These are phyloP conservation scores for Annulohypoxylon bovei DNA, from an alignment of 495 filamentous ascomycete genomes.

Conservation along the genomic window DNA sequence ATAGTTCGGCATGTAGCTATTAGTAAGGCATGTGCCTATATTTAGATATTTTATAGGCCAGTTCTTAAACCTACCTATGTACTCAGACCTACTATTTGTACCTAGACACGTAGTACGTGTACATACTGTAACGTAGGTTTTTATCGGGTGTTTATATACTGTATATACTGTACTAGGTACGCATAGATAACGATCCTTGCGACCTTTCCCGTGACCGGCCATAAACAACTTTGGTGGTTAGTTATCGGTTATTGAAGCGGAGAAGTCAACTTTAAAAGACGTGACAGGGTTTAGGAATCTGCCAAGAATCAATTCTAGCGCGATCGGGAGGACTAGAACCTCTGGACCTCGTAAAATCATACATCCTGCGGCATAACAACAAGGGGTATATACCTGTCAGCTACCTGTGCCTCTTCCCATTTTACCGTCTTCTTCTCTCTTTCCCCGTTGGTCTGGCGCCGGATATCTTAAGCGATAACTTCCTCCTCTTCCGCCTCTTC, in stretches of 20 bases:
- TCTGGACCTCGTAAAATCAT: conserved; percentile 21
- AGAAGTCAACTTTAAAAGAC: conserved; percentile 25
- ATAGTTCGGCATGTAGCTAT: conserved; percentile 3
- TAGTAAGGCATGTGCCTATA: conserved; percentile 22
- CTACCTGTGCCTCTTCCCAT: conserved; percentile 10
- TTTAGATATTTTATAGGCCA: conserved; percentile 17
- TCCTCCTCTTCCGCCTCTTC: conserved; percentile 1
- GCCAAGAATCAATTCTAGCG: conserved; percentile 31
- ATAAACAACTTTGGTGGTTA: background rate
- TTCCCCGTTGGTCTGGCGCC: conserved; percentile 1
- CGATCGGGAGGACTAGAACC: conserved; percentile 29
- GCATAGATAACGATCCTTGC: background rate
- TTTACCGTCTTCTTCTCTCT: background rate
- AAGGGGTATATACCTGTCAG: conserved; percentile 4
- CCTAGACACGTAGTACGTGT: background rate
- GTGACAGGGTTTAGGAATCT: conserved; percentile 33
- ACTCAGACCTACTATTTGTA: background rate
- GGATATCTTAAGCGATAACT: conserved; percentile 12
- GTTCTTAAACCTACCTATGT: background rate
- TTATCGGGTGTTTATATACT: background rate
- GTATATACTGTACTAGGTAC: background rate
- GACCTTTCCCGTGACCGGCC: background rate
- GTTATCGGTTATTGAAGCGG: background rate
- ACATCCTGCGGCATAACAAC: conserved; percentile 12
- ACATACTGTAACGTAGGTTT: background rate